Evolutionary conservation across 345 rosid species (phyloP), one percentile per base, ranked within the genome.

Genomic region (Salix brachista): DNA sequence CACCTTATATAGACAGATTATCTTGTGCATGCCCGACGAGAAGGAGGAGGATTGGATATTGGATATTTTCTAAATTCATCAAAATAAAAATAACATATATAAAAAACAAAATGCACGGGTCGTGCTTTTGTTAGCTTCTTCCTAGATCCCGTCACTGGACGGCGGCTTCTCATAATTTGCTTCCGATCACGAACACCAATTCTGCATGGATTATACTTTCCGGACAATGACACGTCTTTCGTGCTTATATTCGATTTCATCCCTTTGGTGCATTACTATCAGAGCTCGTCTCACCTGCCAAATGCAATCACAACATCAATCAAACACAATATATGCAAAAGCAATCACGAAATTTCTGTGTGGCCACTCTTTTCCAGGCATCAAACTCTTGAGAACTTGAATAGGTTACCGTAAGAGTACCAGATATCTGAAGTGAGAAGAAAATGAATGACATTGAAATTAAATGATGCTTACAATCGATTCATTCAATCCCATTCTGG

Each of bases 261-360:
- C 99, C 83, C 99, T 91, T 85, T 96, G 99, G 73, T 96, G 94
- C 99, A 96, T 93, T 23, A 92, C 86, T 77, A 96, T 83, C n/a
- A 96, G 90, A 78, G 99, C 99, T 84, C 98, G 89, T 83, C 97
- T 86, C 78, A 95, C 96, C 99, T 94, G 91, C 50, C 65, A 82
- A 60, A 14, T 28, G 26, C 36, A 56, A 74, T 10, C 8, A 8
- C 14, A 16, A 41, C 32, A 28, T 37, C 61, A 48, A 44, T 71
- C 1, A 32, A 72, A 28, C 25, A 14, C 67, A 28, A 5, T 28
- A 12, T 14, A 23, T 36, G 37, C 37, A 36, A 12, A 23, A n/a
- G 37, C 37, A 36, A 12, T 42, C 46, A 42, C 46, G 46, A 10
- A 10, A 41, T 41, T 41, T 41, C 44, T 41, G 12, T 10, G 13